Evolutionary conservation across 2,329 filamentous ascomycete species (phyloP), one percentile per base, ranked within the genome.

Genomic region (Microsporum canis): DNA sequence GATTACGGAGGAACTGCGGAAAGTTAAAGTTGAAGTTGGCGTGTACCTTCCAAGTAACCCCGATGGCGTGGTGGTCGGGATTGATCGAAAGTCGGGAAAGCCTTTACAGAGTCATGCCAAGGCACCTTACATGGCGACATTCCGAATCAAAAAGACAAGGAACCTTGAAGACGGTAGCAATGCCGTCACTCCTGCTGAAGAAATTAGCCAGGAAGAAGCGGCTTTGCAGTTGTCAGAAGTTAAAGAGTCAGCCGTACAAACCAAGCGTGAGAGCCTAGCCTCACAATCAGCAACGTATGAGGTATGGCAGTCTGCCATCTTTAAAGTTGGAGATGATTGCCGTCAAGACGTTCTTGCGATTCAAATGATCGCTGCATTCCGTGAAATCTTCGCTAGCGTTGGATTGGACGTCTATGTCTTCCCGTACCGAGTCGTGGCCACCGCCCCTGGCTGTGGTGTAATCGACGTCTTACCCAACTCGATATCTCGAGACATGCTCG

Each of bases 311-410:
- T 95, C 91, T 1, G 94, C 92, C 61, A 99, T 99, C 70, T 99
- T 99, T 85, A 99, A 99, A 74, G 95, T 99, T 57, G 94, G 94
- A 64, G 94, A 99, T 72, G 94, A 99, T 74, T 97, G 94, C 72
- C 88, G 94, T 58, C 94, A 99, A 76, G 95, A 99, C 69, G 88
- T 99, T 59, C 80, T 99, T 63, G 94, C 94, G 1, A 79, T 99
- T 64, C 94, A 99, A 75, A 95, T 99, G 88, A 96, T 99, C 72
- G 87, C 94, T 0, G 91, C 91, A 0, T 99, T 99, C 80, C 87
- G 94, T 29, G 91, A 91, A 65, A 99, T 99, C 69, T 99, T 97
- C 80, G 88, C 95, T 72, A 88, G 84, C 65, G 89, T 97, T 45
- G 95, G 95, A 0, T 82, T 99, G 7, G 94, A 99, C 69, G 92